A percentile compares a stretch with the other conserved stretches of the same genome.
phyloP scores from a whole-genome alignment of 352 stramenopile genomes.

The Globisporangium middletonii region DNA sequence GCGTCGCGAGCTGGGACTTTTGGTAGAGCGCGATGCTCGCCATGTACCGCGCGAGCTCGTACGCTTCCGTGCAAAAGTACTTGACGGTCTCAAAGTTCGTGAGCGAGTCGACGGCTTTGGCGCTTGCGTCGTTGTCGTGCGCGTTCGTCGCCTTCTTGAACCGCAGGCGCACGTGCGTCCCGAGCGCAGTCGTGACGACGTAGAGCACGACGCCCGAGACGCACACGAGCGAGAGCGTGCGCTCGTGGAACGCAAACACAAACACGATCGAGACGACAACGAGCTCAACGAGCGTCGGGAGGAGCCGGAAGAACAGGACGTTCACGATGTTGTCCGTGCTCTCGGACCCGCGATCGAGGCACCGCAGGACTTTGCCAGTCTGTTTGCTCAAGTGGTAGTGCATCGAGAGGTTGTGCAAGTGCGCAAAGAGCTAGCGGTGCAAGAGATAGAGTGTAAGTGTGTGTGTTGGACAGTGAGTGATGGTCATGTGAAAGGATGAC shows the following conservation, averaged over 20 bases:
- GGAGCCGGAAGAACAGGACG: conserved; percentile 94
- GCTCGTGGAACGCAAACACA: conserved; percentile 89
- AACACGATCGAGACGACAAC: conserved; percentile 90
- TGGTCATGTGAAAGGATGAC: background rate
- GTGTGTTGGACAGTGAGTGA: too few species aligned
- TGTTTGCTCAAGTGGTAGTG: conserved; percentile 98
- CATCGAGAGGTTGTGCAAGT: conserved; percentile 94
- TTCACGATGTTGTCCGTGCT: conserved; percentile 93
- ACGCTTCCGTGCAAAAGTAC: conserved; percentile 93
- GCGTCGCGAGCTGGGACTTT: conserved; percentile 83
- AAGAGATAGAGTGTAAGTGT: background rate
- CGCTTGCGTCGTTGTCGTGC: conserved; percentile 95
- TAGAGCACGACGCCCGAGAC: conserved; percentile 93
- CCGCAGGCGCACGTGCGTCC: conserved; percentile 52
- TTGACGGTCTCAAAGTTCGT: conserved; percentile 98
- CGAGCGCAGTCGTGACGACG: conserved; percentile 86
- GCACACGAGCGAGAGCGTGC: conserved; percentile 77
- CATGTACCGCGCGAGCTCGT: conserved; percentile 82
- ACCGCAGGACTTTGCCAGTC: conserved; percentile 93
- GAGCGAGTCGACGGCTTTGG: conserved; percentile 95
- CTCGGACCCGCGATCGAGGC: conserved; percentile 80
- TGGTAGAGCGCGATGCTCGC: conserved; percentile 87
- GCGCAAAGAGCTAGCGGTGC: conserved; percentile 75
- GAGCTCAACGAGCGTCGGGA: conserved; percentile 93
- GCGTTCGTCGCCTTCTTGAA: conserved; percentile 93